Evolutionary conservation across 164 flowering plant genomes (phyloP).

Genomic region (Hamamelis virginiana): DNA sequence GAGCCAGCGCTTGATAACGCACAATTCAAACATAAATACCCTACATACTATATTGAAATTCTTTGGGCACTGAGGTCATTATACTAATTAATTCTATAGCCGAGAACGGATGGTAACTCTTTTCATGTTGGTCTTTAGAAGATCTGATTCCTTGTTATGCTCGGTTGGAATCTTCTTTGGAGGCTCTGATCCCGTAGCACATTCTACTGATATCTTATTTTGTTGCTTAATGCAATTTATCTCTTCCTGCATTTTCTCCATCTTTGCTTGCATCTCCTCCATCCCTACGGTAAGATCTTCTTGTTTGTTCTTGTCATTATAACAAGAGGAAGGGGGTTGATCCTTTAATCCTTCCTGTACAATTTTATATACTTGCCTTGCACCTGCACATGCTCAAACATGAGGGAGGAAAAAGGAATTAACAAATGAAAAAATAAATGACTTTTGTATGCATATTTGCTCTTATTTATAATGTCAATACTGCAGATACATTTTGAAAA

Average conservation of each 20-base stretch:
- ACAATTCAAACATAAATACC: no score
- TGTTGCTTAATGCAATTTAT: neutral
- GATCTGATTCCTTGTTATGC: conserved; percentile 15
- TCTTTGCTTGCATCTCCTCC: conserved; percentile 5
- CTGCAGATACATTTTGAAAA: neutral
- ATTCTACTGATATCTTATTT: neutral
- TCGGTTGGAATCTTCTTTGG: conserved; percentile 1
- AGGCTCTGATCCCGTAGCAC: neutral
- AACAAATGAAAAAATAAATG: neutral
- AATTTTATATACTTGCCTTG: conserved; percentile 19
- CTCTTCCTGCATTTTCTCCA: conserved; percentile 1
- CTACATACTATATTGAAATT: no score
- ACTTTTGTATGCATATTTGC: neutral
- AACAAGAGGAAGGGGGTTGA: neutral
- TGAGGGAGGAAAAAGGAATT: neutral
- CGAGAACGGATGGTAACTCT: conserved; percentile 46
- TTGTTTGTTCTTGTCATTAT: conserved; percentile 9
- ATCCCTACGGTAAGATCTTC: conserved; percentile 5
- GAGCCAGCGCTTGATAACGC: no score
- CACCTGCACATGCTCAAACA: conserved; percentile 19
- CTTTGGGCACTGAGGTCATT: no score
- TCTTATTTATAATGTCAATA: neutral
- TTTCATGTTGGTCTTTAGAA: conserved; percentile 14
- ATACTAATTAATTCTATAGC: conserved; percentile 32
- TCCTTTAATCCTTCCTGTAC: conserved; percentile 26